Conservation (phyloP, 768 basidiomycete genomes). For the Serendipita vermifera region DNA sequence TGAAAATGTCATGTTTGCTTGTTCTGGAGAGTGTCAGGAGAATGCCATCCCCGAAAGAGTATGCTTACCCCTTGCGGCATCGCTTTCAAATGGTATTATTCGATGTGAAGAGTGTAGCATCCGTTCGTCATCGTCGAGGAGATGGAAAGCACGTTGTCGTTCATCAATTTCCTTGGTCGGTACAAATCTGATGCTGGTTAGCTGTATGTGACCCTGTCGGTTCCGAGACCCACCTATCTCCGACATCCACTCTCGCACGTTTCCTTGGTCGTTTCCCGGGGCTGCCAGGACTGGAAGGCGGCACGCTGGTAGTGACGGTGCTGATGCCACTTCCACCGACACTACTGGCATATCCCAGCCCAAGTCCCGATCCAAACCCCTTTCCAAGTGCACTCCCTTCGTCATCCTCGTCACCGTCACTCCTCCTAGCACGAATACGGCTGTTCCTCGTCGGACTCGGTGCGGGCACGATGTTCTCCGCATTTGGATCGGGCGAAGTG, state of each 20-base stretch:
- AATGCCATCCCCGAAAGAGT: conserved; percentile 12
- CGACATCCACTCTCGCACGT: neutral
- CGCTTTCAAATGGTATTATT: conserved; percentile 54
- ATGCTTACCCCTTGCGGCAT: conserved; percentile 56
- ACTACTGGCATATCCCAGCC: neutral
- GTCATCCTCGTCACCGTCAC: neutral
- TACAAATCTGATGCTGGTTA: conserved; percentile 37
- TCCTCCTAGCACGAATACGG: neutral
- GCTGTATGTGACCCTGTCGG: neutral
- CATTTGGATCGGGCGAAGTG: neutral
- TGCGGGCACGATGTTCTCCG: neutral
- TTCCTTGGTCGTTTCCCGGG: neutral
- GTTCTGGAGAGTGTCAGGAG: conserved; percentile 36
- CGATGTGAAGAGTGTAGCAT: conserved; percentile 45
- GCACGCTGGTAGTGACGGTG: conserved; percentile 2
- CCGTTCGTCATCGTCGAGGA: conserved; percentile 42
- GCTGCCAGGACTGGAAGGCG: conserved; percentile 6
- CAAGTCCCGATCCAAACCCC: neutral
- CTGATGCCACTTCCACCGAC: neutral
- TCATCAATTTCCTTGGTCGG: conserved; percentile 47
- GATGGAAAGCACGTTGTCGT: conserved; percentile 48
- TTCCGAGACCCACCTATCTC: neutral
- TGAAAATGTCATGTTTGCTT: conserved; percentile 73
- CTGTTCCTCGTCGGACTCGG: conserved; percentile 1
- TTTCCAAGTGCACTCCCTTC: neutral